Conservation (phyloP, 2,329 filamentous ascomycete species). For the Cytospora mali region DNA sequence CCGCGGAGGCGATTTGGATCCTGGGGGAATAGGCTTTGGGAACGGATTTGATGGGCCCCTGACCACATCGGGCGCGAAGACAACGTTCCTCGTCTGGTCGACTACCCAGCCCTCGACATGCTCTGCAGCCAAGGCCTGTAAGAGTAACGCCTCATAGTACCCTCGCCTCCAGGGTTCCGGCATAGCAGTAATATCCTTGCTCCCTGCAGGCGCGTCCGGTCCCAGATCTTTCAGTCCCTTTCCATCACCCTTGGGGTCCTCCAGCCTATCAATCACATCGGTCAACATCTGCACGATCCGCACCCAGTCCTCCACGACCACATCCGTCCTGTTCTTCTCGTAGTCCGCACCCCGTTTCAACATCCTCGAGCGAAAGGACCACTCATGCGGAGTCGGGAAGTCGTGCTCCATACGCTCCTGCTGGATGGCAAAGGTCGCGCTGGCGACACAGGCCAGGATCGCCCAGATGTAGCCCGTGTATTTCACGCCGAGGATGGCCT, state of each 20-base stretch:
- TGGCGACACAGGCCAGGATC: slow-evolving; percentile 59
- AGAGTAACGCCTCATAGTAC: slow-evolving; percentile 82
- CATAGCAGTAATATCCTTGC: slow-evolving; percentile 72
- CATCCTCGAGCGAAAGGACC: slow-evolving; percentile 72
- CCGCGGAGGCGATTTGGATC: slow-evolving; percentile 62
- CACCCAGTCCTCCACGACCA: slow-evolving; percentile 67
- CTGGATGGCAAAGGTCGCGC: slow-evolving; percentile 66
- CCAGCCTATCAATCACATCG: slow-evolving; percentile 65
- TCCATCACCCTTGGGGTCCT: slow-evolving; percentile 71
- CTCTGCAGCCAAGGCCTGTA: slow-evolving; percentile 74
- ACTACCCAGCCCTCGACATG: slow-evolving; percentile 78
- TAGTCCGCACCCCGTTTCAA: slow-evolving; percentile 66
- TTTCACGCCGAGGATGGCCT: slow-evolving; percentile 70
- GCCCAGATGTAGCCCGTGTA: slow-evolving; percentile 69
- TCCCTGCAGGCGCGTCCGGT: slow-evolving; percentile 47
- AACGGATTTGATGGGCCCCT: slow-evolving; percentile 82
- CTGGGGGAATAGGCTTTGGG: slow-evolving; percentile 71
- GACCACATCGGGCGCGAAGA: slow-evolving; percentile 74
- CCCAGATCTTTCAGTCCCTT: slow-evolving; percentile 61
- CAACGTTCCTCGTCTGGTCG: slow-evolving; percentile 66
- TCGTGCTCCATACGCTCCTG: slow-evolving; percentile 75
- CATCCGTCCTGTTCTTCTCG: slow-evolving; percentile 59
- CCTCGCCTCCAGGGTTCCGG: slow-evolving; percentile 83
- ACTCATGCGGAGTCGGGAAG: slow-evolving; percentile 82
- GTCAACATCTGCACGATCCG: slow-evolving; percentile 63